A percentile compares a stretch with the other conserved stretches of the same genome.
These are phyloP conservation scores for Xanthoceras sorbifolium DNA, from an alignment of 345 rosid species.

Conservation along the genomic window DNA sequence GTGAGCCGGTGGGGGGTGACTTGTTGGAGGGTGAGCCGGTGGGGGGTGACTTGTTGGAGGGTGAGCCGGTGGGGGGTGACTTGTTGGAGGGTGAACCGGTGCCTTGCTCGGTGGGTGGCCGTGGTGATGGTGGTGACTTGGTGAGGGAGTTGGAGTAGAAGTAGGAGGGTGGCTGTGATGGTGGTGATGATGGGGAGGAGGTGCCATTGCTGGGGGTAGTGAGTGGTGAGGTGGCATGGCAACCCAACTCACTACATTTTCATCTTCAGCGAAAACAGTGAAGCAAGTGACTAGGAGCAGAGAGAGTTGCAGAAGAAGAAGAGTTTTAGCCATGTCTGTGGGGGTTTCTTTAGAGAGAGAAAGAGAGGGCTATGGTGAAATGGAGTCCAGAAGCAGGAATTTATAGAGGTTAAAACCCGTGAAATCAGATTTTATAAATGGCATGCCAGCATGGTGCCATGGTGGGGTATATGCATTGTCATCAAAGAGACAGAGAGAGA, in stretches of 20 bases:
- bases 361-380: neutral
- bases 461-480: conserved; percentile 3
- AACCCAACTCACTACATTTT: neutral
- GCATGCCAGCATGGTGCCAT: too few relatives aligned
- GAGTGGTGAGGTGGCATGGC: conserved; percentile 30
- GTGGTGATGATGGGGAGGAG: conserved; percentile 28
- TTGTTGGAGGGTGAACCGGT: too few relatives aligned
- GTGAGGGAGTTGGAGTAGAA: neutral
- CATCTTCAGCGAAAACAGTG: conserved; percentile 35
- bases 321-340: conserved; percentile 41
- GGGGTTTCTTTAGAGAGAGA: neutral
- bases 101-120: too few relatives aligned
- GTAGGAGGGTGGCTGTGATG: conserved; percentile 36
- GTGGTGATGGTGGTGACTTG: neutral
- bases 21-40: neutral
- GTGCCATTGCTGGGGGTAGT: conserved; percentile 32
- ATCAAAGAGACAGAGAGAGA: neutral
- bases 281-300: conserved; percentile 41
- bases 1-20: neutral
- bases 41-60: conserved; percentile 32
- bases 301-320: conserved; percentile 29
- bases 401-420: conserved; percentile 37
- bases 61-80: conserved; percentile 17
- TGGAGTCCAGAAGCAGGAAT: neutral
- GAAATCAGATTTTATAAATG: neutral